Conservation (phyloP, 768 basidiomycete genomes). For the Leccinellum luteum region DNA sequence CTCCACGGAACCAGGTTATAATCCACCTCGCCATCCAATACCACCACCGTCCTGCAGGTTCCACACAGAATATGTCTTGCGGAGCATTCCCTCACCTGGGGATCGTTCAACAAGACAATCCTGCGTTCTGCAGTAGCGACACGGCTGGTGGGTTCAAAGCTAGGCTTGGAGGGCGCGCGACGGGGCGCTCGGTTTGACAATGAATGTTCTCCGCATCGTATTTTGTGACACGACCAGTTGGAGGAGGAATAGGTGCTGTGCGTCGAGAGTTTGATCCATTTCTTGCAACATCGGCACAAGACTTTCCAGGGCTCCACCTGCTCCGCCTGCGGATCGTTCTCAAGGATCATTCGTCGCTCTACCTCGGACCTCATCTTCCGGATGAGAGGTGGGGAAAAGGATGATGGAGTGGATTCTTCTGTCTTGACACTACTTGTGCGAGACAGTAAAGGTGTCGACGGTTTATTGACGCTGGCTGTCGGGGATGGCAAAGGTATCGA, state of each 20-base stretch:
- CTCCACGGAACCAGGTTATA: conserved; percentile 63
- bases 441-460: not conserved
- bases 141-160: conserved; percentile 50
- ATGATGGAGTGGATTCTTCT: not conserved
- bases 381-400: not conserved
- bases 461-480: not conserved
- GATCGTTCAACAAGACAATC: conserved; percentile 60
- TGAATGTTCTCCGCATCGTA: conserved; percentile 34
- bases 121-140: conserved; percentile 63
- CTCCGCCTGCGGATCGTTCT: conserved; percentile 50
- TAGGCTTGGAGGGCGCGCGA: conserved; percentile 16
- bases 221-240: conserved; percentile 57
- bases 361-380: conserved; percentile 22
- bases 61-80: conserved; percentile 48
- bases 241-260: conserved; percentile 38
- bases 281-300: conserved; percentile 59
- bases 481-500: conserved; percentile 4
- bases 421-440: not conserved
- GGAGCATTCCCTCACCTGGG: conserved; percentile 52
- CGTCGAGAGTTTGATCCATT: conserved; percentile 56
- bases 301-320: conserved; percentile 50
- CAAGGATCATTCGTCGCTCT: conserved; percentile 51
- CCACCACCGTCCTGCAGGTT: conserved; percentile 46
- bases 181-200: conserved; percentile 23
- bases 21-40: conserved; percentile 48